Evolutionary conservation across 257 asterid species (phyloP).

Genomic region (Gentiana straminea): DNA sequence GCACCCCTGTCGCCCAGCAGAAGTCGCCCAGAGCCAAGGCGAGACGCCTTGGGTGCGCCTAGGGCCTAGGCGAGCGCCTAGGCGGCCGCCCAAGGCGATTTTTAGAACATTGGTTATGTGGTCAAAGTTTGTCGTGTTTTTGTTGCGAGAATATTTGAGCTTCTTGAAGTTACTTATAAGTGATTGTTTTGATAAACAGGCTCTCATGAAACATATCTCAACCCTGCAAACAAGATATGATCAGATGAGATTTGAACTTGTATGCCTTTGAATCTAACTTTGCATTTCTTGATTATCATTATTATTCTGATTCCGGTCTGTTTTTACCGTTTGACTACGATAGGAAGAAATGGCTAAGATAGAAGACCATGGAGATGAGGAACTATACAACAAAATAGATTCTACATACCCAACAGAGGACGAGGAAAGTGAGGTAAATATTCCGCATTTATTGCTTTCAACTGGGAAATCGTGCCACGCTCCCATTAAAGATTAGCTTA

Average conservation of each 20-base stretch:
- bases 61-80: no score
- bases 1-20: no score
- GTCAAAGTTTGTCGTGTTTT: no score
- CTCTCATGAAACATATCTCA: slow-evolving; percentile 54
- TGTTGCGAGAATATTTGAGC: no score
- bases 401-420: slow-evolving; percentile 61
- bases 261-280: slow-evolving; percentile 22
- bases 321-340: slow-evolving; percentile 3
- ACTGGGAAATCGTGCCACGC: neutral
- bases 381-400: slow-evolving; percentile 56
- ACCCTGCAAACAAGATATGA: slow-evolving; percentile 44
- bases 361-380: slow-evolving; percentile 47
- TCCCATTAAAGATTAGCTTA: neutral
- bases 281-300: slow-evolving; percentile 5
- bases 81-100: no score
- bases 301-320: neutral
- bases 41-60: no score
- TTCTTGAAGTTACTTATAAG: no score
- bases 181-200: slow-evolving; percentile 32
- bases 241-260: slow-evolving; percentile 61
- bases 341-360: slow-evolving; percentile 70
- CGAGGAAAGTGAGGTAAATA: slow-evolving; percentile 71
- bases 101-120: no score
- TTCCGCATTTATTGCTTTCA: neutral
- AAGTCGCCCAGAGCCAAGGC: no score